A percentile compares a stretch with the other conserved stretches of the same genome.
Conservation (phyloP, 1,284 basidiomycete genomes). For the Moesziomyces aphidis region DNA sequence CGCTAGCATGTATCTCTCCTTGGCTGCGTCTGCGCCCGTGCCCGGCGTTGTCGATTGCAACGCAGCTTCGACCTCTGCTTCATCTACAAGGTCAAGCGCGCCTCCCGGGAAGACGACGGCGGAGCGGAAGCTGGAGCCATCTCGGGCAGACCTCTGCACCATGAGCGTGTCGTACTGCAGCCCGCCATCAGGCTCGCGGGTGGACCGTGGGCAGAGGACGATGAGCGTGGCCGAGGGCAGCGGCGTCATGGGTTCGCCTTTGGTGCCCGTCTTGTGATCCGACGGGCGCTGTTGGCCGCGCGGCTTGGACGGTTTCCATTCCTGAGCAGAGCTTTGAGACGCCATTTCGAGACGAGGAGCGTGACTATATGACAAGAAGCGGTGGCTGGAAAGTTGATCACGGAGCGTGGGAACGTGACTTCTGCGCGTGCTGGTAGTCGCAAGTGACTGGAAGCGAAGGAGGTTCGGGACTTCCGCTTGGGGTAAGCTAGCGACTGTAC, state of each 20-base stretch:
- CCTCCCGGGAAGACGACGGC: conserved; percentile 64
- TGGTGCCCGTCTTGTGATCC: conserved; percentile 53
- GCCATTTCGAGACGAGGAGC: conserved; percentile 24
- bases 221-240: conserved; percentile 59
- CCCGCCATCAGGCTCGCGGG: conserved; percentile 1
- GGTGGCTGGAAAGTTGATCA: not conserved
- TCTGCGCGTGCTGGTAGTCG: not conserved
- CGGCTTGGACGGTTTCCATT: conserved; percentile 45
- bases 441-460: not conserved
- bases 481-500: conserved; percentile 2
- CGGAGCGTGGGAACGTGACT: conserved; percentile 22
- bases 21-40: not conserved
- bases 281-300: conserved; percentile 42
- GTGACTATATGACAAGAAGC: conserved; percentile 21
- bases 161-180: conserved; percentile 50
- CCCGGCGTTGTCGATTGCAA: not conserved
- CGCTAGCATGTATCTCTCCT: conserved; percentile 43
- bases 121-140: conserved; percentile 58
- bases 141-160: conserved; percentile 55
- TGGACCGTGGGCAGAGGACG: conserved; percentile 53
- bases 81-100: conserved; percentile 54
- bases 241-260: conserved; percentile 61
- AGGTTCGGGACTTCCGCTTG: conserved; percentile 16
- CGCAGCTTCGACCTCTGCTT: conserved; percentile 36
- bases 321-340: conserved; percentile 9